phyloP scores from a whole-genome alignment of 2,329 filamentous ascomycete species.

The Claviceps paspali region DNA sequence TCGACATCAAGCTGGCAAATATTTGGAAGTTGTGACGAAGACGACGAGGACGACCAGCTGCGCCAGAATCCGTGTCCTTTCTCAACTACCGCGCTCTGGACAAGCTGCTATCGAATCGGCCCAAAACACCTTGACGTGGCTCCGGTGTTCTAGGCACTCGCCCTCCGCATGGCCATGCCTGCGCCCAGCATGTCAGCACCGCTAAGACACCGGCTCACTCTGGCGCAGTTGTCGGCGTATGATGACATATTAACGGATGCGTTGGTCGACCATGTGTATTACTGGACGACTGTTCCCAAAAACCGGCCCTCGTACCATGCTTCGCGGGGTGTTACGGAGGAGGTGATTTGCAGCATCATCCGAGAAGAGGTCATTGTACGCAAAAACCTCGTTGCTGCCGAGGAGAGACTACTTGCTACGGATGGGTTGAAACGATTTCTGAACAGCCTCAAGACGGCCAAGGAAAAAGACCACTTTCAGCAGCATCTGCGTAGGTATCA shows the following conservation, averaged over 20 bases:
- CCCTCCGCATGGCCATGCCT: constrained; percentile 16
- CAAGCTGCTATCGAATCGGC: too few species aligned
- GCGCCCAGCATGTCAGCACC: constrained; percentile 18
- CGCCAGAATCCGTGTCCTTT: too few species aligned
- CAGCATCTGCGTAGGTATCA: constrained; percentile 81
- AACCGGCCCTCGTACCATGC: constrained; percentile 77
- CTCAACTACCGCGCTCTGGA: too few species aligned
- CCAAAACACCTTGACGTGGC: too few species aligned
- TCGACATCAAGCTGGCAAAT: too few species aligned
- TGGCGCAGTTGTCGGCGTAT: constrained; percentile 79
- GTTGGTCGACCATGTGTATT: constrained; percentile 88
- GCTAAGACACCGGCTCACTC: constrained; percentile 57
- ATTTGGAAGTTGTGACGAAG: too few species aligned
- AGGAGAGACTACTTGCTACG: constrained; percentile 55
- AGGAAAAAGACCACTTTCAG: constrained; percentile 75
- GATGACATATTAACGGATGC: constrained; percentile 94
- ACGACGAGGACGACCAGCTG: too few species aligned
- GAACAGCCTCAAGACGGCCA: constrained; percentile 50
- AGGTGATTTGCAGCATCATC: constrained; percentile 45
- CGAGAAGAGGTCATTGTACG: constrained; percentile 55
- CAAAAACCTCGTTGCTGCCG: constrained; percentile 56
- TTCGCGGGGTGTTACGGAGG: constrained; percentile 59
- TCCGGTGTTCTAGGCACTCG: too few species aligned
- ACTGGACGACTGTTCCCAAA: constrained; percentile 93
- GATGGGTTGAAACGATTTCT: constrained; percentile 60